Evolutionary conservation across 1,284 basidiomycete species (phyloP), one percentile per base, ranked within the genome.

Genomic region (Earliella scabrosa): DNA sequence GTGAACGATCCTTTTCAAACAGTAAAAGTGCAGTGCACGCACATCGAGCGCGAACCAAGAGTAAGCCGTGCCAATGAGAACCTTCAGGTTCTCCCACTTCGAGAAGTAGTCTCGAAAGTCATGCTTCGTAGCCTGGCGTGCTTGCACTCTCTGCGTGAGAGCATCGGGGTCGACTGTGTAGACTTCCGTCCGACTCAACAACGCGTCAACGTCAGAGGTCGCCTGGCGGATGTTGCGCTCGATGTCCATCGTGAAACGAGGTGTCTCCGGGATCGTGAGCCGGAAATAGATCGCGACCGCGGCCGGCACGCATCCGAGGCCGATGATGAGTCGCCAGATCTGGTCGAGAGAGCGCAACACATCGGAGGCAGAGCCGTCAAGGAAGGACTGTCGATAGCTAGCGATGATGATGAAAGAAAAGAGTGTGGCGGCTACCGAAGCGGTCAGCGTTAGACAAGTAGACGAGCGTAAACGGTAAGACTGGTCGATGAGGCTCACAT

Each of bases 231-330:
- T 81, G 73, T 94, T 92, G 58, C 90, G 86, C 75, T 94, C 90
- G 64, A 95, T 84, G 75, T 94, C 92, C 86, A 95, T 92, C 56
- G 92, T 95, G 81, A 91, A 96, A 64, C 92, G 90, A 34, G 92
- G 85, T 0, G 88, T 90, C 71, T 91, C 88, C 6, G 88, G 87
- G 59, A 91, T 88, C 21, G 87, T 89, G 16, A 92, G 79, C 63
- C 89, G 88, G 80, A 88, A 89, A 75, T 90, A 91, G 40, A 91
- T 80, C 6, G 88, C 88, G 47, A 87, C 68, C 29, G 77, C 76
- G 53, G 80, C 87, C 5, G 89, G 89, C 32, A 92, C 75, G 54
- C 85, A 84, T 27, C 87, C 87, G 41, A 91, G 77, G 64, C 87
- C 87, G 68, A 90, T 85, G 68, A 89, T 78, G 43, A 90, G 75